Base-by-base conservation (phyloP, 208 protist genomes). In the Crithidia expoeki region DNA sequence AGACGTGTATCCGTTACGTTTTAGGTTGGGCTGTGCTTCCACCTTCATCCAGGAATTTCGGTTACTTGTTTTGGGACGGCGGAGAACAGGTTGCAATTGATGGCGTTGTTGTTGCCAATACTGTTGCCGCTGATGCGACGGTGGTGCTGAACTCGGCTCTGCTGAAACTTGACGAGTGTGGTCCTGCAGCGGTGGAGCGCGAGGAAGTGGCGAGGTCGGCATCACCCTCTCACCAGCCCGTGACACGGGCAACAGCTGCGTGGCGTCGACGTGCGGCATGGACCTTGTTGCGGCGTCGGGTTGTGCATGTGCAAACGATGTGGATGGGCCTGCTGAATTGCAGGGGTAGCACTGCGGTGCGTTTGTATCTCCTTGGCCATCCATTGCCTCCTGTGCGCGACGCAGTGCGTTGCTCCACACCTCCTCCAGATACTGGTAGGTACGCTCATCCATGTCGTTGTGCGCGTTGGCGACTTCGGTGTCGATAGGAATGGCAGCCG, bases 11-110 rank as follows among this genome's bases (percentile, higher is more conserved):
- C 12, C 59, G 63, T 74, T 70, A 16, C 68, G 63, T 42, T 55
- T 72, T 32, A 69, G 66, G 60, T 73, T 89, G 0, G 59, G 76
- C 68, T 79, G 82, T 25, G 70, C 71, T 28, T 71, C 76, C 53
- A 67, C 80, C 14, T 38, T 46, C 70, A 76, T 69, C 49, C 46
- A 59, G 5, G 63, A 33, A 0, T 3, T 47, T 12, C 38, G 2
- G 10, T 9, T 42, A n/a, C 30, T 36, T 32, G 38, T 40, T 30
- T 52, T 60, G 33, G 68, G 64, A 64, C 40, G 55, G 40, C 21
- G 67, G 27, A 11, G 58, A 25, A 64, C 36, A 25, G 40, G 51
- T 12, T 25, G 36, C 36, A 12, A 40, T 14, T 40, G 36, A 12
- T 12, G 36, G 9, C 12, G 36, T 40, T 40, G 36, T 30, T 16